Evolutionary conservation across 1,284 basidiomycete genomes (phyloP).

Genomic region (Sporisorium exsertum): DNA sequence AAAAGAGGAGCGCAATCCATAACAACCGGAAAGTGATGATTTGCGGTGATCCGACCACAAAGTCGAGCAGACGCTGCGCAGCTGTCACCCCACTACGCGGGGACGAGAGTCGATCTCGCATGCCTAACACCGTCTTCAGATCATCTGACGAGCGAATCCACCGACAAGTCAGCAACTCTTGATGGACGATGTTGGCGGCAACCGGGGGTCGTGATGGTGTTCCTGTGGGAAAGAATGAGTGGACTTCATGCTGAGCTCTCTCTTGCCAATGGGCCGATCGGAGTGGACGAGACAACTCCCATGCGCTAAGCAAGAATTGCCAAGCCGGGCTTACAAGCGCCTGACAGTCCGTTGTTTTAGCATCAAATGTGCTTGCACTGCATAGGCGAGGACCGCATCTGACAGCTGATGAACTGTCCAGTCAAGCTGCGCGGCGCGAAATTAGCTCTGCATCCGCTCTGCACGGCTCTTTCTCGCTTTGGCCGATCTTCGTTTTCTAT

Average conservation of each 20-base stretch:
- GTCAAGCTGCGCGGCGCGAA: too few species aligned
- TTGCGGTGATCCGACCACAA: slow-evolving; percentile 24
- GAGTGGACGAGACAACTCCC: neutral
- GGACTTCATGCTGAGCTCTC: neutral
- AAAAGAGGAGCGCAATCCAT: slow-evolving; percentile 42
- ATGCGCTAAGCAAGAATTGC: neutral
- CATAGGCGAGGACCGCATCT: neutral
- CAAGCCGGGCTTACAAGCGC: too few species aligned
- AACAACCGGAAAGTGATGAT: slow-evolving; percentile 30
- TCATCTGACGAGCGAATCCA: neutral
- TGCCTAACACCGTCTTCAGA: slow-evolving; percentile 3
- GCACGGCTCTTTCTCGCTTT: too few species aligned
- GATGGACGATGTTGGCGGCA: neutral
- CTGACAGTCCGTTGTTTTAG: too few species aligned
- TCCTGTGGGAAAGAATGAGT: neutral
- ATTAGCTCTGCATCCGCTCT: too few species aligned
- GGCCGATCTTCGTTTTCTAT: too few species aligned
- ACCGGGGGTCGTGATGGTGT: neutral
- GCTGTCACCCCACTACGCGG: slow-evolving; percentile 3
- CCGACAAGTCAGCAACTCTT: neutral
- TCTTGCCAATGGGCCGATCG: neutral
- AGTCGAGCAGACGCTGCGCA: slow-evolving; percentile 14
- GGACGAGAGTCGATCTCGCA: slow-evolving; percentile 13
- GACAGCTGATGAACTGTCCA: neutral
- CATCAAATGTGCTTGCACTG: neutral